Evolutionary conservation across 805 yeast species (phyloP), one percentile per base, ranked within the genome.

Genomic region (Candida vaughaniae): DNA sequence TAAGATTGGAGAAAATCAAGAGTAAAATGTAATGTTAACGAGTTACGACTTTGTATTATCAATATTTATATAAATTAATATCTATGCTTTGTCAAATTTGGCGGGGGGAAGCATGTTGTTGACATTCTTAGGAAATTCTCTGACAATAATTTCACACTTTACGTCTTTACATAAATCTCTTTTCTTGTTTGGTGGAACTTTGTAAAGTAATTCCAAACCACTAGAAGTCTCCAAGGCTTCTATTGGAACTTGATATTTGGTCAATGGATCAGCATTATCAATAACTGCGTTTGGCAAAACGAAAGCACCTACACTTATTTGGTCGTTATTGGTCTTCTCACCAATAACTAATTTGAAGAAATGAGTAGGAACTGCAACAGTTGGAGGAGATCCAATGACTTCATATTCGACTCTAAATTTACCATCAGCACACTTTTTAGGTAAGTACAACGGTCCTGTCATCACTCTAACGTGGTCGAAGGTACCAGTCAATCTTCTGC

Each of bases 331-430:
- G 36, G 60, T 51, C 25, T 57, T 63, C 58, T 93, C 98, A 6
- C 93, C 97, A 31, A 93, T 86, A 38, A 93, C 67, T 41, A 93
- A 64, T 65, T 93, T 93, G 75, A 82, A 93, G 55, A 93, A 93
- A 60, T 93, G 99, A 0, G 99, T 93, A 17, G 99, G 99, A 8
- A 93, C 99, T 0, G 99, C 98, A 36, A 93, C 73, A 52, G 78
- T 86, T 33, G 99, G 98, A 8, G 99, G 99, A 51, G 88, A 85
- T 2, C 99, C 99, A 56, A 93, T 87, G 28, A 93, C 85, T 62
- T 93, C 98, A 61, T 91, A 93, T 2, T 75, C 66, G 14, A 93
- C 96, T 46, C 83, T 73, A 59, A 68, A 86, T 58, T 91, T 91
- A 4, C 95, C 96, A 55, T 90, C 96, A 2, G 79, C 80, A 44